Conservation (phyloP, 768 basidiomycete species). For the Rhizopogon rudus region DNA sequence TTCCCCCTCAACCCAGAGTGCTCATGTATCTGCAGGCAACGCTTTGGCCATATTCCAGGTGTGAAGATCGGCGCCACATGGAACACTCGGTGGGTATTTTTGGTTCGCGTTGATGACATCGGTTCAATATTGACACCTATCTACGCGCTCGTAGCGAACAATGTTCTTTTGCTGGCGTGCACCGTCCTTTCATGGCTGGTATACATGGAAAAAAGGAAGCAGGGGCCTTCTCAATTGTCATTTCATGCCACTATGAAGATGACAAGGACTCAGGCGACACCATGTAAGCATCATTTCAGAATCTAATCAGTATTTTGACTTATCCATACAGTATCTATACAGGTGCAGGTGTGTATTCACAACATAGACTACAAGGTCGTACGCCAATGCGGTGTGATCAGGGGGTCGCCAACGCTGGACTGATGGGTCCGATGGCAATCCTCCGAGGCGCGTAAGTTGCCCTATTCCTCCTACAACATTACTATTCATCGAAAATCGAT, state of each 20-base stretch:
- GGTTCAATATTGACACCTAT: neutral
- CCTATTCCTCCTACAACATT: neutral
- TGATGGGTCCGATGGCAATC: neutral
- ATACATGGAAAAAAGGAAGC: conserved; percentile 12
- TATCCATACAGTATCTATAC: conserved; percentile 20
- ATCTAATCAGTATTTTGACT: neutral
- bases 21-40: conserved; percentile 8
- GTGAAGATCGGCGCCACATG: conserved; percentile 18
- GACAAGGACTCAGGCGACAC: conserved; percentile 21
- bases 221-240: conserved; percentile 14
- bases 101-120: neutral
- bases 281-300: conserved; percentile 12
- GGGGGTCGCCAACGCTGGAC: conserved; percentile 15
- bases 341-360: conserved; percentile 8
- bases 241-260: conserved; percentile 19
- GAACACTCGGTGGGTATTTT: conserved; percentile 11
- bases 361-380: neutral
- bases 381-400: neutral
- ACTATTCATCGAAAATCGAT: neutral
- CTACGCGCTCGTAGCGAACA: neutral
- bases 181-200: conserved; percentile 9
- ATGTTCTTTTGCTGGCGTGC: conserved; percentile 15
- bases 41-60: conserved; percentile 20
- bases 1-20: neutral
- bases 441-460: conserved; percentile 19